A percentile compares a stretch with the other conserved stretches of the same genome.
These are phyloP conservation scores for Heracleum sosnowskyi DNA, from an alignment of 129 eudicot genomes.

Conservation along the genomic window DNA sequence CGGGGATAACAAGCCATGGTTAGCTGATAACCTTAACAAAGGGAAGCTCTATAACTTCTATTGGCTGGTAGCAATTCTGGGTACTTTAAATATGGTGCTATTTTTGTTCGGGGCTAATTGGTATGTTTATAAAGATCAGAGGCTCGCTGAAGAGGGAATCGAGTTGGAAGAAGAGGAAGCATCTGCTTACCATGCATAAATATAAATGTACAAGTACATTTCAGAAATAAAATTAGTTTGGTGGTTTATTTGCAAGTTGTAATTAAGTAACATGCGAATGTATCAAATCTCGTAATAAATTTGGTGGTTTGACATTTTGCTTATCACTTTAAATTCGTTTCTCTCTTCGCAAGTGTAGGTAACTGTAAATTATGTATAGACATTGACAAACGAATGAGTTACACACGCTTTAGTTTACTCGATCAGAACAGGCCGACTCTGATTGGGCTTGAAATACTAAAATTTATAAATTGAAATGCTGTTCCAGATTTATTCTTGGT, in stretches of 20 bases:
- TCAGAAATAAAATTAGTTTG: neutral
- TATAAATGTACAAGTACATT: neutral
- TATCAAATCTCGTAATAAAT: too few relatives aligned
- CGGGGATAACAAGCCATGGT: constrained; percentile 46
- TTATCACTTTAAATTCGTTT: too few relatives aligned
- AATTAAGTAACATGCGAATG: neutral
- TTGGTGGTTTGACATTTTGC: too few relatives aligned
- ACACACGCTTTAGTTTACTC: neutral
- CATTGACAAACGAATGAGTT: too few relatives aligned
- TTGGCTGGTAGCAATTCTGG: constrained; percentile 57
- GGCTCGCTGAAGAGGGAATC: constrained; percentile 57
- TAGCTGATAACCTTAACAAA: constrained; percentile 67
- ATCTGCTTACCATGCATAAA: constrained; percentile 18
- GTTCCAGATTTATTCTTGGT: neutral
- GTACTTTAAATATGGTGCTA: constrained; percentile 41
- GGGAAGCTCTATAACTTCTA: constrained; percentile 78
- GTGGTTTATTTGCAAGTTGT: neutral
- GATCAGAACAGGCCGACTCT: neutral
- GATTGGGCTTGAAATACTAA: neutral
- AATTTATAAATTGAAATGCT: too few relatives aligned
- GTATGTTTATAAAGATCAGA: constrained; percentile 73
- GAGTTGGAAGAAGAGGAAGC: constrained; percentile 51
- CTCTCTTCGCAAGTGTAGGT: too few relatives aligned
- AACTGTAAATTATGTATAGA: too few relatives aligned
- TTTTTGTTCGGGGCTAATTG: constrained; percentile 48